phyloP scores from a whole-genome alignment of 2,329 filamentous ascomycete genomes.

The Xylaria sp. region DNA sequence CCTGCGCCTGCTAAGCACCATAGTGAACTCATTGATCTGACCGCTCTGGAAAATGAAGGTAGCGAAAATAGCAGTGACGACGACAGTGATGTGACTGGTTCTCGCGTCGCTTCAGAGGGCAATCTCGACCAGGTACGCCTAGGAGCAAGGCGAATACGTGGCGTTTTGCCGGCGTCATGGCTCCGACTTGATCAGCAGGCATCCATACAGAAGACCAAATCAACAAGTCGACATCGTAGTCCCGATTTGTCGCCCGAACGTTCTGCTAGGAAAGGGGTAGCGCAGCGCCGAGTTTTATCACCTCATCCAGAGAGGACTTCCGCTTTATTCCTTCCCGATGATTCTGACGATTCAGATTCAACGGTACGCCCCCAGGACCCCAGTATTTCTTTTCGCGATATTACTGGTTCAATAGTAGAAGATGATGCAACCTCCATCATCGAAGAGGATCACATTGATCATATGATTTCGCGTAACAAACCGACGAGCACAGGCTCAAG shows the following conservation, averaged over 20 bases:
- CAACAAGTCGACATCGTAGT: slow-evolving; percentile 46
- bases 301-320: slow-evolving; percentile 47
- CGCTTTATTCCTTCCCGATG: slow-evolving; percentile 56
- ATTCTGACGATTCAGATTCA: slow-evolving; percentile 57
- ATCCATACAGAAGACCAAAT: slow-evolving; percentile 49
- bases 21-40: slow-evolving; percentile 46
- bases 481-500: slow-evolving; percentile 49
- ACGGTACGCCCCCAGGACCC: slow-evolving; percentile 41
- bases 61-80: slow-evolving; percentile 28
- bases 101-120: slow-evolving; percentile 51
- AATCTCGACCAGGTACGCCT: slow-evolving; percentile 50
- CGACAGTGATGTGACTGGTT: slow-evolving; percentile 23
- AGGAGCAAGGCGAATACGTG: slow-evolving; percentile 61
- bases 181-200: slow-evolving; percentile 67
- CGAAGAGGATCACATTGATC: slow-evolving; percentile 65
- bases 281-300: slow-evolving; percentile 55
- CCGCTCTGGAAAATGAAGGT: slow-evolving; percentile 38
- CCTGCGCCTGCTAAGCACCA: slow-evolving; percentile 42
- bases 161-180: slow-evolving; percentile 75
- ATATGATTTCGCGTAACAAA: slow-evolving; percentile 60
- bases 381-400: slow-evolving; percentile 21
- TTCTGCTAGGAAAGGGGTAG: slow-evolving; percentile 60
- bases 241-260: slow-evolving; percentile 53
- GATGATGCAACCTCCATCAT: slow-evolving; percentile 56
- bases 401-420: slow-evolving; percentile 42